Conservation (phyloP, 352 stramenopile genomes). For the Ophiocytium majus region DNA sequence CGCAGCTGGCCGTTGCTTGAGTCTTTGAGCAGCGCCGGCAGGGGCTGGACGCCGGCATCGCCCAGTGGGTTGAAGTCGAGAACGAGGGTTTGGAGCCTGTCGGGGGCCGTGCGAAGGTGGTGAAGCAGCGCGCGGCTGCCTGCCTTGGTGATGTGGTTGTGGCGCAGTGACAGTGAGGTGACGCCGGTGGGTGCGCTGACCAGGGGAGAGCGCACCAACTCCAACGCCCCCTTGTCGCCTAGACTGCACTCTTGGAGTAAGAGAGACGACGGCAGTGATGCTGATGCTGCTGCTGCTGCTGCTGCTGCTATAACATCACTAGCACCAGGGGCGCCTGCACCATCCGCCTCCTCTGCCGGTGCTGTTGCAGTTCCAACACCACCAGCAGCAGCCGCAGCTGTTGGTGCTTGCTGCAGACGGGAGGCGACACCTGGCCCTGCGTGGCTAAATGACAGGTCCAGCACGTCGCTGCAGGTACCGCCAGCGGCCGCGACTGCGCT, state of each 20-base stretch:
- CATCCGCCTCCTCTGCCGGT: no score
- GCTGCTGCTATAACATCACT: no score
- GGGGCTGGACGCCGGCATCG: conserved; percentile 41
- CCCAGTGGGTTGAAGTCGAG: conserved; percentile 54
- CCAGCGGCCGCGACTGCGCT: no score
- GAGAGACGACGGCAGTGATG: conserved; percentile 20
- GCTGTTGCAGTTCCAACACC: no score
- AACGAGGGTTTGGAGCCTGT: conserved; percentile 33
- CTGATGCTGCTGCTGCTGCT: no score
- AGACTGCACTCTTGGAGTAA: conserved; percentile 40
- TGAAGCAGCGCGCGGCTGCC: conserved; percentile 29
- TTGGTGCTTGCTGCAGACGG: no score
- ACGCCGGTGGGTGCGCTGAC: conserved; percentile 21
- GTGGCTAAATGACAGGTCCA: no score
- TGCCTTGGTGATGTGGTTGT: conserved; percentile 43
- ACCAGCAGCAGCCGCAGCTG: no score
- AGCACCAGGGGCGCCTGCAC: no score
- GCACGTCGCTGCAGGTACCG: no score
- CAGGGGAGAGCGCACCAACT: conserved; percentile 30
- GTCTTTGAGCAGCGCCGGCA: conserved; percentile 49
- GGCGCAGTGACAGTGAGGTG: conserved; percentile 32
- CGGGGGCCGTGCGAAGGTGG: conserved; percentile 25
- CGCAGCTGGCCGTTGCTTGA: conserved; percentile 30
- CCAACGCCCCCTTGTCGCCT: conserved; percentile 28
- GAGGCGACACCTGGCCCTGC: no score